Conservation (phyloP, 352 stramenopile genomes). For the Hyaloperonospora arabidopsidis region DNA sequence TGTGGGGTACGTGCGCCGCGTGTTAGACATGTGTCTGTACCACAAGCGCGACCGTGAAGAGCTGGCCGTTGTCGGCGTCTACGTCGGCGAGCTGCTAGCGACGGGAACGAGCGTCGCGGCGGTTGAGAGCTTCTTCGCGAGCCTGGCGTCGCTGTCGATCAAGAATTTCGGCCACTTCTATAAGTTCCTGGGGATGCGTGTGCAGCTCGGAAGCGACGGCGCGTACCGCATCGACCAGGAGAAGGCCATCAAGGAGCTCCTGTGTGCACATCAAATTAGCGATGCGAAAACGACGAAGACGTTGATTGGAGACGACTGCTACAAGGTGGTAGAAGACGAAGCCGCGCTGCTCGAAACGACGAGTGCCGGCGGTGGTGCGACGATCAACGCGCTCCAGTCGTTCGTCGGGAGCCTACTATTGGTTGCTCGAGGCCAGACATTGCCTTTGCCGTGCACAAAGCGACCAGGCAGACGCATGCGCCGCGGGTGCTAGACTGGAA, state of each 20-base stretch:
- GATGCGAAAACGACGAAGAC: neutral
- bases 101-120: too few species aligned
- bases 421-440: neutral
- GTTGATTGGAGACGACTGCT: too few species aligned
- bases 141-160: neutral
- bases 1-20: neutral
- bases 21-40: neutral
- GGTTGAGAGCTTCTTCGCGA: too few species aligned
- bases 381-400: neutral
- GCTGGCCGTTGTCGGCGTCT: neutral
- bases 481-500: neutral
- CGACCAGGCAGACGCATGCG: neutral
- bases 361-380: too few species aligned
- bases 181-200: neutral
- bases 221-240: neutral
- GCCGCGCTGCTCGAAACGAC: too few species aligned
- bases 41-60: neutral
- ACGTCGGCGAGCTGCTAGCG: neutral
- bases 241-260: neutral
- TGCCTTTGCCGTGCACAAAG: neutral
- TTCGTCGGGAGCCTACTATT: neutral
- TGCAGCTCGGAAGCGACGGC: neutral
- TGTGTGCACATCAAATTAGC: neutral
- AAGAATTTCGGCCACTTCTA: neutral
- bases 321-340: too few species aligned